Base-by-base conservation (phyloP, 176 grass and related monocot genomes). In the Bothriochloa decipiens region DNA sequence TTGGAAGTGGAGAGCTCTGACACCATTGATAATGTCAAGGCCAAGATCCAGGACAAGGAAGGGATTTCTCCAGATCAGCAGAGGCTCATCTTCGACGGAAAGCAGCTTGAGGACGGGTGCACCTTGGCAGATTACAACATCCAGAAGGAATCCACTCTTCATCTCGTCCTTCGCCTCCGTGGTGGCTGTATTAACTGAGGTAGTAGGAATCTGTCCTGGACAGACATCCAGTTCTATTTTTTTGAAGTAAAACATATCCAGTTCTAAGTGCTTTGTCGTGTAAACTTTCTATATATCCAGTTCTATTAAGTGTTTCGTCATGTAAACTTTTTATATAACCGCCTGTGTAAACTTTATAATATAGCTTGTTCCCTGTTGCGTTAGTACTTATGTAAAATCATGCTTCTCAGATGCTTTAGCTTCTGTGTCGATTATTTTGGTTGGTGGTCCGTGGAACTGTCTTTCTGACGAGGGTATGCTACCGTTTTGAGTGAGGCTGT, bases 81-180 rank as follows among this genome's bases (percentile, higher is more conserved):
- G 27, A 77, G 80, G 66, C 65, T 88, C n/a, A 83, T 88, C 72
- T 88, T 83, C 5, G 65, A 65, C 4, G 66, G 81, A 22, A 88
- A 88, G 73, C 74, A 88, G 43, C 42, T 79, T 37, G 86, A 88
- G 41, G 81, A 88, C 29, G 52, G 52, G 52, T 7, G 74, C 26
- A 88, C 80, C 13, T 83, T 88, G 4, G 80, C 86, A 7, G 73
- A 88, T 39, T 88, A 88, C 75, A 83, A 88, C 65, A 88, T 83
- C 37, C 81, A 88, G 17, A 88, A 84, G 55, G 86, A 88, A n/a
- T 88, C 80, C 1, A 88, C 86, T 28, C 80, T 84, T 65, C 82
- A 89, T 68, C 75, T 90, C 11, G 88, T 86, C 10, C 79, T 90
- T 16, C 68, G 68, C 5, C 84, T 90, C 13, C 74, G 80, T 0